Conservation (phyloP, 441 rosid genomes). For the Adansonia gregorii region DNA sequence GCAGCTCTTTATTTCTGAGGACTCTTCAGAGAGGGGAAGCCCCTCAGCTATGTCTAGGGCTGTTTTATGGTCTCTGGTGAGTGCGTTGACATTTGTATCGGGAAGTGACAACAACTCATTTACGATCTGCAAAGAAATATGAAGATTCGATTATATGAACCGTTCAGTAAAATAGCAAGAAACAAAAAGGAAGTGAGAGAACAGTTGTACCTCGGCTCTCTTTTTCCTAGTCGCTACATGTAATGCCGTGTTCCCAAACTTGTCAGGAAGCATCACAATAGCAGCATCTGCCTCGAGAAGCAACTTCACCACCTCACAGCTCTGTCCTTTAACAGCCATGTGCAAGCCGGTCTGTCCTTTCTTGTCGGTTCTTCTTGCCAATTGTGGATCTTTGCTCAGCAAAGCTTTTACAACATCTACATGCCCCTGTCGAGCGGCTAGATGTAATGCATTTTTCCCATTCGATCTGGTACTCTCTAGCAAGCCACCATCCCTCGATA, state of each 20-base stretch:
- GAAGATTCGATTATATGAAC: too few species aligned
- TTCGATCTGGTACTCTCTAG: slow-evolving; percentile 79
- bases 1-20: slow-evolving; percentile 69
- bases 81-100: too few species aligned
- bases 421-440: slow-evolving; percentile 89
- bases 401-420: slow-evolving; percentile 77
- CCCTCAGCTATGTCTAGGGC: too few species aligned
- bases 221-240: slow-evolving; percentile 94
- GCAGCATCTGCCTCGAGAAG: slow-evolving; percentile 93
- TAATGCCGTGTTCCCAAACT: slow-evolving; percentile 84
- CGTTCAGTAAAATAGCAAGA: not conserved
- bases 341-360: slow-evolving; percentile 96
- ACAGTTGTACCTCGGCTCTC: slow-evolving; percentile 71
- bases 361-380: slow-evolving; percentile 89
- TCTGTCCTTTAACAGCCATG: slow-evolving; percentile 98
- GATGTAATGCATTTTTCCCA: slow-evolving; percentile 88
- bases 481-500: slow-evolving; percentile 77
- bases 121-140: too few species aligned
- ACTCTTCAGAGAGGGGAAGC: slow-evolving; percentile 37
- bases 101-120: too few species aligned
- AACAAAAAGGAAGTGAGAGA: not conserved
- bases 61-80: too few species aligned
- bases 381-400: slow-evolving; percentile 76
- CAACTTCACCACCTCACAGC: slow-evolving; percentile 79
- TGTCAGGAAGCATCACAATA: slow-evolving; percentile 93